A percentile compares a stretch with the other conserved stretches of the same genome.
Conservation (phyloP, 331 rosid species). For the Arachis monticola region DNA sequence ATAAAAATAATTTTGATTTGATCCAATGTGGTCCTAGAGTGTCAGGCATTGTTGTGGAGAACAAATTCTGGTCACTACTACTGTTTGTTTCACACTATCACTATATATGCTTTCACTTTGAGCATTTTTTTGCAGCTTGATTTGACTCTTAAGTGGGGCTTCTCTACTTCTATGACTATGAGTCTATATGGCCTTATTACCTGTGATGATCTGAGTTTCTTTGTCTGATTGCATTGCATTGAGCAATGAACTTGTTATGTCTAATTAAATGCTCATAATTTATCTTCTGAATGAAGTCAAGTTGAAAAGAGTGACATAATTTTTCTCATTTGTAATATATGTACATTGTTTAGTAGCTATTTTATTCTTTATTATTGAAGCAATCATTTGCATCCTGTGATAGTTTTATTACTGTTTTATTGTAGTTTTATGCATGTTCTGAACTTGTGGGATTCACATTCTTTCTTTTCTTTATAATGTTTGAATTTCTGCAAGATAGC, state of each 20-base stretch:
- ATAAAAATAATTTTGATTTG: too few species aligned
- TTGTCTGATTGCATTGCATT: conserved; percentile 22
- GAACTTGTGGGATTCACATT: neutral
- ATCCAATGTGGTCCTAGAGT: conserved; percentile 37
- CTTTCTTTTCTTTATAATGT: neutral
- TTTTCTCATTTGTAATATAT: too few species aligned
- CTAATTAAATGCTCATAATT: neutral
- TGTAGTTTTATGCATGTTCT: neutral
- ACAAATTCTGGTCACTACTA: conserved; percentile 33
- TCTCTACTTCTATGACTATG: neutral
- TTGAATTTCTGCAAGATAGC: too few species aligned
- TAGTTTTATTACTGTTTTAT: conserved; percentile 20
- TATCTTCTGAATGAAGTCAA: too few species aligned
- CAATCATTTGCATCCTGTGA: conserved; percentile 14
- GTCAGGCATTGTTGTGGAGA: conserved; percentile 33
- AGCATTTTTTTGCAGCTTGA: conserved; percentile 36
- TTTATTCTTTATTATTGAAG: neutral
- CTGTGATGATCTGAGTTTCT: neutral
- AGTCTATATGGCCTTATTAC: neutral
- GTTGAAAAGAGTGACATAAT: too few species aligned
- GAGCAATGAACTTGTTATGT: conserved; percentile 25
- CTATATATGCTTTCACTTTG: conserved; percentile 39
- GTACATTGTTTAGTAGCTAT: too few species aligned
- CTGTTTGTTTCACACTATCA: neutral
- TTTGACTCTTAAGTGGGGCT: conserved; percentile 45